Evolutionary conservation across 2,329 filamentous ascomycete genomes (phyloP).

Genomic region (Aspergillus viridinutans): DNA sequence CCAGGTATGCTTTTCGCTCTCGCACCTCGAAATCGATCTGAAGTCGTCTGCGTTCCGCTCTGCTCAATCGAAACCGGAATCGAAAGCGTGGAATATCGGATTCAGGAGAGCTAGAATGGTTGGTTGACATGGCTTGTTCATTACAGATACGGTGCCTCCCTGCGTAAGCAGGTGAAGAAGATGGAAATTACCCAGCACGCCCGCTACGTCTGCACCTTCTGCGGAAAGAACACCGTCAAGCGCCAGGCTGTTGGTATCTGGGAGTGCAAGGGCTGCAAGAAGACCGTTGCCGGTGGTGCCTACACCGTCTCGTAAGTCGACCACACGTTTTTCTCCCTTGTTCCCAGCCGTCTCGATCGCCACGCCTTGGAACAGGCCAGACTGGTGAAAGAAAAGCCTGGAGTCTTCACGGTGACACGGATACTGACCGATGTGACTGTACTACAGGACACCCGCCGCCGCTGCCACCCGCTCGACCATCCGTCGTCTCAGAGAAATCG

Average conservation of each 20-base stretch:
- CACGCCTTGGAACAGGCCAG: neutral
- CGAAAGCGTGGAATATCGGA: constrained; percentile 16
- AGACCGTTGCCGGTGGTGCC: constrained; percentile 88
- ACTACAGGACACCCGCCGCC: constrained; percentile 75
- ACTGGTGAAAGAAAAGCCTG: neutral
- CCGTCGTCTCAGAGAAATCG: constrained; percentile 94
- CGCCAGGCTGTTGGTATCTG: constrained; percentile 91
- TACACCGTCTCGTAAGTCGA: constrained; percentile 90
- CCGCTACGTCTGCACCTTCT: constrained; percentile 97
- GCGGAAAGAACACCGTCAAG: constrained; percentile 93
- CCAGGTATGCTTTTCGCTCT: constrained; percentile 63
- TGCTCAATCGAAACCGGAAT: constrained; percentile 10
- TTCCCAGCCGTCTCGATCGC: neutral
- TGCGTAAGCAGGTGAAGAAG: constrained; percentile 99
- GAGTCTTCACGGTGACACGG: constrained; percentile 1
- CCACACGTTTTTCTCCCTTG: neutral
- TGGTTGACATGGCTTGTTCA: constrained; percentile 19
- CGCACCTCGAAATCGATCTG: constrained; percentile 12
- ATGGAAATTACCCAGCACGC: constrained; percentile 99
- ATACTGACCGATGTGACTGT: constrained; percentile 11
- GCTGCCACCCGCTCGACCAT: constrained; percentile 94
- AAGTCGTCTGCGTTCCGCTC: constrained; percentile 10
- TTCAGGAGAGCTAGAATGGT: constrained; percentile 4
- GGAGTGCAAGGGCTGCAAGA: constrained; percentile 93
- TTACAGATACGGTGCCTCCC: constrained; percentile 91